Evolutionary conservation across 2,329 filamentous ascomycete species (phyloP).

Genomic region (Colletotrichum neosansevieriae): DNA sequence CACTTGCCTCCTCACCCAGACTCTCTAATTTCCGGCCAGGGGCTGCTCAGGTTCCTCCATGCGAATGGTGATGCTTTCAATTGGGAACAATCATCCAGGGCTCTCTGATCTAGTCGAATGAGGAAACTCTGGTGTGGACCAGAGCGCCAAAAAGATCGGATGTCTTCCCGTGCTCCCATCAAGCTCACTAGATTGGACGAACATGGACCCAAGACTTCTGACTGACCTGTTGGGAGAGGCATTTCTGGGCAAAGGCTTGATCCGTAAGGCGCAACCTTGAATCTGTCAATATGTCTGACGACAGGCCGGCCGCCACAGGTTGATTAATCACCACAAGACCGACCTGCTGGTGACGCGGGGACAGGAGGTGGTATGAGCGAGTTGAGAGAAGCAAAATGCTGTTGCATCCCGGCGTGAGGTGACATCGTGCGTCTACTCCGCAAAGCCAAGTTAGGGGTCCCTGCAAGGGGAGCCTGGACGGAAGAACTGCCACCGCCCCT

Average conservation of each 20-base stretch:
- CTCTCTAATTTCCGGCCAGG: constrained; percentile 21
- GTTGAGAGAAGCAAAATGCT: constrained; percentile 2
- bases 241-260: constrained; percentile 26
- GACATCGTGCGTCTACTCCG: constrained; percentile 23
- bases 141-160: constrained; percentile 11
- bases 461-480: constrained; percentile 20
- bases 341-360: not conserved
- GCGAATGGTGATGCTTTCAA: constrained; percentile 17
- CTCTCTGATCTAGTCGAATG: not conserved
- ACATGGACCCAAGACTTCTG: constrained; percentile 12
- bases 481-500: constrained; percentile 17
- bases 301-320: not conserved
- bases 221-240: not conserved
- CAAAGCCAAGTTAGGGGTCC: constrained; percentile 23
- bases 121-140: not conserved
- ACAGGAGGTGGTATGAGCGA: constrained; percentile 9
- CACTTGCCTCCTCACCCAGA: not conserved
- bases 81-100: constrained; percentile 22
- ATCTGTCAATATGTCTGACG: constrained; percentile 6
- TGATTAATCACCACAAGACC: constrained; percentile 8
- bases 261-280: not conserved
- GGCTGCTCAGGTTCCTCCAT: not conserved
- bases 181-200: constrained; percentile 21
- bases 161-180: constrained; percentile 22
- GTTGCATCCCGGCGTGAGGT: constrained; percentile 13